These are phyloP conservation scores for Aspergillus funiculosus DNA, from an alignment of 495 filamentous ascomycete species.

Conservation along the genomic window DNA sequence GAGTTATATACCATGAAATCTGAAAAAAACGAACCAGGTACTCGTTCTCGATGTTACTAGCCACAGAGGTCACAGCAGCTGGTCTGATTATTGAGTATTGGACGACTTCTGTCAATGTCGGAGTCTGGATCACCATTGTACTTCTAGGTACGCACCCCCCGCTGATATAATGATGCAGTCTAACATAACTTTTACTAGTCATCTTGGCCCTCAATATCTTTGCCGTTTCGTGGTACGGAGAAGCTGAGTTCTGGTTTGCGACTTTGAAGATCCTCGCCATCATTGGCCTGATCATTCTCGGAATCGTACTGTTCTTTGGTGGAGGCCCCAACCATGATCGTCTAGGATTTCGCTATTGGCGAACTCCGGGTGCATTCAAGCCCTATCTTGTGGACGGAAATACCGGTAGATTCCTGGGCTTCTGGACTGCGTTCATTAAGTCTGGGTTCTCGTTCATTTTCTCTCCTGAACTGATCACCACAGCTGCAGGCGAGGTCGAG, in stretches of 20 bases:
- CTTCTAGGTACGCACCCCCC: conserved; percentile 47
- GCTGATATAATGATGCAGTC: neutral
- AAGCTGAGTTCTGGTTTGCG: conserved; percentile 70
- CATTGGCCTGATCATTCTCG: conserved; percentile 60
- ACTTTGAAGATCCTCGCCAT: conserved; percentile 71
- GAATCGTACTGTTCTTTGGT: conserved; percentile 61
- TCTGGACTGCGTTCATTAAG: conserved; percentile 41
- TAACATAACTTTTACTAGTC: conserved; percentile 48
- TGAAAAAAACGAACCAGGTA: conserved; percentile 43
- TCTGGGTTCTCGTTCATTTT: conserved; percentile 49
- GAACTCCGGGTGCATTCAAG: conserved; percentile 59
- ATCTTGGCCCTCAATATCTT: conserved; percentile 63
- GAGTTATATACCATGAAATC: neutral
- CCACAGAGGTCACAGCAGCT: conserved; percentile 63
- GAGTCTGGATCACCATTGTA: conserved; percentile 66
- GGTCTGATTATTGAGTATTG: conserved; percentile 67
- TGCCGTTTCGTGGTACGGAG: conserved; percentile 61
- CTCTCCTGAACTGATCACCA: conserved; percentile 67
- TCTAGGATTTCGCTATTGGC: conserved; percentile 70
- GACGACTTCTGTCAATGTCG: conserved; percentile 44
- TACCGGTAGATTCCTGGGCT: conserved; percentile 37
- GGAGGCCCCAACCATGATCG: conserved; percentile 56
- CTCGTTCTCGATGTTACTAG: conserved; percentile 51
- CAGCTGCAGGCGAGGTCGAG: conserved; percentile 74
- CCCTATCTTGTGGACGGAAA: conserved; percentile 39